Conservation (phyloP, 1,284 basidiomycete genomes). For the Boletus mariae region DNA sequence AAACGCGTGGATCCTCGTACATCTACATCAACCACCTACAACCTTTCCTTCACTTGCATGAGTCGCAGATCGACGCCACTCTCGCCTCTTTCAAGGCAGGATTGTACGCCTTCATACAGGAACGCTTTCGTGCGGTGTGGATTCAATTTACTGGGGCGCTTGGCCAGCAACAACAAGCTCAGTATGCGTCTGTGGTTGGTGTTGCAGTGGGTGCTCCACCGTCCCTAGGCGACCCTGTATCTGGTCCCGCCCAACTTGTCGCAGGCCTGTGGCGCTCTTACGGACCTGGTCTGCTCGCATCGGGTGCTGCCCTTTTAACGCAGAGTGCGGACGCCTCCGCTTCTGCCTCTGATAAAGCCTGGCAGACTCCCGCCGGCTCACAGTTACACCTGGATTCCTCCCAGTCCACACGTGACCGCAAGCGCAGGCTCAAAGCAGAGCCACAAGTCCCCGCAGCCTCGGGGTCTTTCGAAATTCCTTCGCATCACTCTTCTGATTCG, state of each 20-base stretch:
- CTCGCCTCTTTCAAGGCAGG: slow-evolving; percentile 60
- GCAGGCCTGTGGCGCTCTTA: slow-evolving; percentile 69
- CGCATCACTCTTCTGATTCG: slow-evolving; percentile 38
- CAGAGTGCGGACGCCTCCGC: slow-evolving; percentile 41
- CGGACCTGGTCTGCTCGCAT: slow-evolving; percentile 67
- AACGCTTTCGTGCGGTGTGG: slow-evolving; percentile 59
- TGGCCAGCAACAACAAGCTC: slow-evolving; percentile 34
- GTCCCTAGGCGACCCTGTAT: slow-evolving; percentile 50
- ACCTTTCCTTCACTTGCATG: slow-evolving; percentile 76
- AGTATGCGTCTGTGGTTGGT: slow-evolving; percentile 14
- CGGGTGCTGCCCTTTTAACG: slow-evolving; percentile 55
- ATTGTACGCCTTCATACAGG: slow-evolving; percentile 63
- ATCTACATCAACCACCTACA: slow-evolving; percentile 74
- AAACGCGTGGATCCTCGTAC: slow-evolving; percentile 80
- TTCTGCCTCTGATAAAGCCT: slow-evolving; percentile 24
- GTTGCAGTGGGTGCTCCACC: slow-evolving; percentile 40
- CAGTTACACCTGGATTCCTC: slow-evolving; percentile 25
- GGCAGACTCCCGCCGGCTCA: slow-evolving; percentile 26
- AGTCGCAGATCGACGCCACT: slow-evolving; percentile 75
- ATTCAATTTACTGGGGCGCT: slow-evolving; percentile 50
- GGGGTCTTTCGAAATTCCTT: slow-evolving; percentile 29
- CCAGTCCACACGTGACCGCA: slow-evolving; percentile 37
- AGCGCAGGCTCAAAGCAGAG: slow-evolving; percentile 54
- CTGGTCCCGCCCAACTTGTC: slow-evolving; percentile 59
- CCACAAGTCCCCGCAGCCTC: slow-evolving; percentile 33